Conservation (phyloP, 106 monocot species). For the Vanilla planifolia region DNA sequence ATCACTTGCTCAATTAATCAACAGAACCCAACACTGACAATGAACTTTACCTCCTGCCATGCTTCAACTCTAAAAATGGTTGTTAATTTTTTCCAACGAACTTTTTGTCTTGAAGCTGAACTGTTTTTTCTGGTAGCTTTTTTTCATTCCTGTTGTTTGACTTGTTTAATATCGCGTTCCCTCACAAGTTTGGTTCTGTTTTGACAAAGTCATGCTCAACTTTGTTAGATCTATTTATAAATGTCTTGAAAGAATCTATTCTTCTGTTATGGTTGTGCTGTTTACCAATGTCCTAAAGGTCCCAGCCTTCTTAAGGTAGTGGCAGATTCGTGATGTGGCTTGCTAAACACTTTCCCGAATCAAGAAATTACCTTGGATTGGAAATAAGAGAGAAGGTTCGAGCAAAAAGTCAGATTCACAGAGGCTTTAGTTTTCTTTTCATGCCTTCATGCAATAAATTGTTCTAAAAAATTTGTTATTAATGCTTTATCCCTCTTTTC, state of each 20-base stretch:
- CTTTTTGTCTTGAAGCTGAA: neutral
- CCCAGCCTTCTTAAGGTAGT: constrained; percentile 42
- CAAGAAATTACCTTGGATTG: constrained; percentile 73
- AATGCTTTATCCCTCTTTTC: no score
- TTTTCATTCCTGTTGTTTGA: no score
- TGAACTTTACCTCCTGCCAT: no score
- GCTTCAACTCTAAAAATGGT: no score
- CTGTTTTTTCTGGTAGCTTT: no score
- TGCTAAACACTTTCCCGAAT: constrained; percentile 54
- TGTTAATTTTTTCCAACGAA: neutral
- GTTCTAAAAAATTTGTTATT: no score
- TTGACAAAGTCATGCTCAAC: neutral
- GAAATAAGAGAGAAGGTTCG: constrained; percentile 85
- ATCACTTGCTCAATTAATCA: no score
- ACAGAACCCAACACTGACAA: no score
- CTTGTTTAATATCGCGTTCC: no score
- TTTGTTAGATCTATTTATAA: neutral
- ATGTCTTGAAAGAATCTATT: neutral
- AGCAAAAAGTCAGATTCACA: no score
- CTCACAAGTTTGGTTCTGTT: neutral
- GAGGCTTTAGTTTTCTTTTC: neutral
- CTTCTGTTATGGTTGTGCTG: neutral
- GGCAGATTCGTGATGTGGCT: constrained; percentile 96
- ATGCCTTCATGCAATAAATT: no score
- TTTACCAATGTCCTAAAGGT: neutral